Evolutionary conservation across 805 yeast genomes (phyloP).

Genomic region (Lipomyces chichibuensis): DNA sequence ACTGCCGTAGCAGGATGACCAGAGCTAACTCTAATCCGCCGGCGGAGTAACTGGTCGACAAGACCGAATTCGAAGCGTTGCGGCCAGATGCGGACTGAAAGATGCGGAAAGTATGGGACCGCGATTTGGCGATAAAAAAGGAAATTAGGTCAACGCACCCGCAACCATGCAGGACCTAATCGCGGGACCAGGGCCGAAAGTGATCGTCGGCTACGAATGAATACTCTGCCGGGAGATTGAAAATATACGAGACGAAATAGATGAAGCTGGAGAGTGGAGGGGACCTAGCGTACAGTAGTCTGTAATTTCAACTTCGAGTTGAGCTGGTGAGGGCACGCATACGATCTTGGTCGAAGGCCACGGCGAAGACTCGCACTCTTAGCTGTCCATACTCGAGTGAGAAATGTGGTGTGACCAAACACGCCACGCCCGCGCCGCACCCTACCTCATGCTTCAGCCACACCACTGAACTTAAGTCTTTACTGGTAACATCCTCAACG

Average conservation of each 20-base stretch:
- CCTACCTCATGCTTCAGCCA: not conserved
- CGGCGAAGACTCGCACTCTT: not conserved
- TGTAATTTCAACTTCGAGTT: too few species aligned
- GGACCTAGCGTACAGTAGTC: not conserved
- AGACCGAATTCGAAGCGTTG: not conserved
- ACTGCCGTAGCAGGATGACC: constrained; percentile 1
- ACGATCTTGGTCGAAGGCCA: not conserved
- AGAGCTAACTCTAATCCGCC: not conserved
- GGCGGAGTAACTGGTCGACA: not conserved
- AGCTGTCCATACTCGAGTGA: not conserved
- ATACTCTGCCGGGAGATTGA: not conserved
- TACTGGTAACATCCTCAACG: too few species aligned
- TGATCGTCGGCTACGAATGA: not conserved
- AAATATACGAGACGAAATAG: not conserved
- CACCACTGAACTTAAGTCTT: not conserved
- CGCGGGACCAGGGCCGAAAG: not conserved
- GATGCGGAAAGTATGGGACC: not conserved
- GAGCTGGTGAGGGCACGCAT: not conserved
- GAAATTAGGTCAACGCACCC: not conserved
- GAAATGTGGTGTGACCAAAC: constrained; percentile 15
- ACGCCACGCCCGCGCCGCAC: constrained; percentile 8
- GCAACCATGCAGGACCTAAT: not conserved
- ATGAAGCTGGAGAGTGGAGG: not conserved
- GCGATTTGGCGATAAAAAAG: not conserved
- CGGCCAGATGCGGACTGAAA: not conserved